Base-by-base conservation (phyloP, 108 stramenopile species). In the Skeletonema menzelii region DNA sequence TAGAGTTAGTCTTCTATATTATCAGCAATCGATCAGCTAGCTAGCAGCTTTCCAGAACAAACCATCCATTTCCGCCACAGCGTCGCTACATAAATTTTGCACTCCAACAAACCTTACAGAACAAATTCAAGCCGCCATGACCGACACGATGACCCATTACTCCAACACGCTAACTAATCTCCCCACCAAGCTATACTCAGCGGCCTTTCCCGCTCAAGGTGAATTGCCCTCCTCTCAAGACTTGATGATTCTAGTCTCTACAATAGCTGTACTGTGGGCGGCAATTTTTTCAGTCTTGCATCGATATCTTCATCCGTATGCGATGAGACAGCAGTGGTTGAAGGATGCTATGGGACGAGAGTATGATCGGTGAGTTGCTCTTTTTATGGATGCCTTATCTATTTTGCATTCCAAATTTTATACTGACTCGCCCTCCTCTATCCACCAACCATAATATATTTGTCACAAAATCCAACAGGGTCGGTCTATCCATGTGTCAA, bases 181-280 rank as follows among this genome's bases (percentile, higher is more conserved):
- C 15, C 46, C 46, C 46, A 46, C 46, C 46, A 46, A n/a, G 3
- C 46, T n/a, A 5, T 5, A 19, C 46, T 19, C 15, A 6, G 17
- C 46, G 19, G 46, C 46, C 46, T 46, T 46, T 46, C 46, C 46
- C 3, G 5, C 46, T 4, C 17, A 0, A 46, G 17, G 19, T 19
- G 17, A 46, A 19, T n/a, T 17, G 7, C 69, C 71, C 1, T 57
- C 73, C 37, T 34, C 35, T 32, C 66, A 67, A 55, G 77, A 78
- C 30, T 71, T 78, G 8, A 27, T 72, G 1, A 14, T 60, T 20
- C 70, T 77, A 4, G 70, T 77, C 62, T 59, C 59, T 30, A 27
- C 49, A 62, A 38, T 77, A 24, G 38, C 76, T 28, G 38, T 77
- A 28, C 64, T 77, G 34, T 77, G 76, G 76, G 32, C 15, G 38